Percentiles rank a stretch among this genome's conserved stretches.
These are phyloP conservation scores for Malus hybrid DNA, from an alignment of 331 rosid species.

Conservation along the genomic window DNA sequence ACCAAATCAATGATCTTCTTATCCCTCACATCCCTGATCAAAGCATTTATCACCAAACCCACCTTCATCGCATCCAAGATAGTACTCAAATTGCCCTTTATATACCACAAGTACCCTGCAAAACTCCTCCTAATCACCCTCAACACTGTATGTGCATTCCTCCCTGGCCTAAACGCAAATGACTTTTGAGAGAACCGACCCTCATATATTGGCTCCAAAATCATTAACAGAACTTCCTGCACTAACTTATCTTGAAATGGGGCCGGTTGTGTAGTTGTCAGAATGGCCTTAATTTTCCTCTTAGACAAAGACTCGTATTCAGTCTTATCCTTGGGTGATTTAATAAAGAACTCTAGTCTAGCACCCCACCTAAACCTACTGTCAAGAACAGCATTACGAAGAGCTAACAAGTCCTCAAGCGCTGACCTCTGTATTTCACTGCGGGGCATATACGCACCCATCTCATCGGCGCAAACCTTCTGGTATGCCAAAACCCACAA, in stretches of 20 bases:
- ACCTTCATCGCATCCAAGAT: slow-evolving; percentile 75
- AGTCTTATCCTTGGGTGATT: slow-evolving; percentile 64
- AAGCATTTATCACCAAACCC: slow-evolving; percentile 64
- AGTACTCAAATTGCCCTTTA: slow-evolving; percentile 76
- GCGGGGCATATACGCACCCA: slow-evolving; percentile 75
- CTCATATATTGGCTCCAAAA: slow-evolving; percentile 81
- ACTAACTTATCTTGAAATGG: slow-evolving; percentile 84
- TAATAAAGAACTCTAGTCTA: slow-evolving; percentile 57
- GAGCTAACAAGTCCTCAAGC: slow-evolving; percentile 64
- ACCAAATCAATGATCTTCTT: slow-evolving; percentile 69
- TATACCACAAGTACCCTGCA: slow-evolving; percentile 85
- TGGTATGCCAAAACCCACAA: slow-evolving; percentile 90
- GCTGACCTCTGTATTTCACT: slow-evolving; percentile 40
- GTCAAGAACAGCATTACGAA: slow-evolving; percentile 81
- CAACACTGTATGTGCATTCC: slow-evolving; percentile 31
- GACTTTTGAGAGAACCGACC: slow-evolving; percentile 61
- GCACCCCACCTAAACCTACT: slow-evolving; percentile 80
- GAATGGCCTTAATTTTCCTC: slow-evolving; percentile 61
- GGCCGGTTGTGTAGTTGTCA: slow-evolving; percentile 57
- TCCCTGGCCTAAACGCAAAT: slow-evolving; percentile 71
- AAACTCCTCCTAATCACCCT: slow-evolving; percentile 48
- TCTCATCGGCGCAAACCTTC: slow-evolving; percentile 74
- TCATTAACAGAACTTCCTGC: slow-evolving; percentile 69
- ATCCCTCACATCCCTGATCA: slow-evolving; percentile 89
- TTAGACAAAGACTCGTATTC: slow-evolving; percentile 71